Conservation (phyloP, 345 rosid genomes). For the Theobroma cacao region DNA sequence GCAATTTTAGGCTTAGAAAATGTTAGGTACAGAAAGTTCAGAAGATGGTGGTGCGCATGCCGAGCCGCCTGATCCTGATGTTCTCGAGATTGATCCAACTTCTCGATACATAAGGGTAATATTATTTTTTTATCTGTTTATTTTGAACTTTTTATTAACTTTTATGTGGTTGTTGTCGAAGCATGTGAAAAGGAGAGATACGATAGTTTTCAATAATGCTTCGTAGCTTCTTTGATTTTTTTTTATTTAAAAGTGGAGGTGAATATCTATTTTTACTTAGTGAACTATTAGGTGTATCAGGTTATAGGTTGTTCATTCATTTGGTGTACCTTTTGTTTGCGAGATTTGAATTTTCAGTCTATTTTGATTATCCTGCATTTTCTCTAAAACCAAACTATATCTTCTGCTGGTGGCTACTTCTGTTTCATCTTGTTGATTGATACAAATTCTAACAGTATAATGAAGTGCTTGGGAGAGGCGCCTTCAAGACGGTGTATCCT, state of each 20-base stretch:
- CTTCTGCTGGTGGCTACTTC: neutral
- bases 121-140: neutral
- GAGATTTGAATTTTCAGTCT: neutral
- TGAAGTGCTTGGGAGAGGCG: conserved; percentile 72
- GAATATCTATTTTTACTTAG: neutral
- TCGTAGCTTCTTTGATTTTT: neutral
- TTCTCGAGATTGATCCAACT: conserved; percentile 69
- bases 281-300: neutral
- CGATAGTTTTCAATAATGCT: neutral
- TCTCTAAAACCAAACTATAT: neutral
- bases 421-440: neutral
- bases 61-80: conserved; percentile 63
- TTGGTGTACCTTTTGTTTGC: neutral
- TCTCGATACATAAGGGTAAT: conserved; percentile 57
- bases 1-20: conserved; percentile 4
- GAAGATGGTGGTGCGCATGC: conserved; percentile 42
- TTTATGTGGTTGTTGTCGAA: conserved; percentile 8
- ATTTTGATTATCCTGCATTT: neutral
- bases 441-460: conserved; percentile 50
- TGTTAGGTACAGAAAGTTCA: conserved; percentile 28
- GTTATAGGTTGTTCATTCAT: neutral
- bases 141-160: neutral
- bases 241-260: neutral
- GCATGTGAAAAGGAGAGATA: conserved; percentile 1
- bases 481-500: conserved; percentile 85